Percentiles rank a stretch among this genome's conserved stretches.
Conservation (phyloP, 2,329 filamentous ascomycete species). For the Chrysoporthe austroafricana region DNA sequence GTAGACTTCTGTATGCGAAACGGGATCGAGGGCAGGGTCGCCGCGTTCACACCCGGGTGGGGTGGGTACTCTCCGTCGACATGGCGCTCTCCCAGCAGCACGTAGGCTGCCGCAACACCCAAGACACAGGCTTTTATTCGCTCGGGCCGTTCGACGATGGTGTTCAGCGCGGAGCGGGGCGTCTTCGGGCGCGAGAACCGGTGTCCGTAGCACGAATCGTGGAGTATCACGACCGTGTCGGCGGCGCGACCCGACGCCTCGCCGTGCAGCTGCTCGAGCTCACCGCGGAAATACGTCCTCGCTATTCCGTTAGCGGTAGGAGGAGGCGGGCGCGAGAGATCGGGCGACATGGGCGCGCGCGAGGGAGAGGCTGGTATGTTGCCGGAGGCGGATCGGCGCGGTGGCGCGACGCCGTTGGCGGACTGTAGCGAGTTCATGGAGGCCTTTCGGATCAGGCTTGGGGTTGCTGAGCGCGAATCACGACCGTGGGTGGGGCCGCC, state of each 20-base stretch:
- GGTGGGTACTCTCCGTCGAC: constrained; percentile 70
- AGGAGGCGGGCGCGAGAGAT: constrained; percentile 43
- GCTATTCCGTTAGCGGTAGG: constrained; percentile 63
- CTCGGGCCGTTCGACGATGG: constrained; percentile 93
- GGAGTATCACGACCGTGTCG: constrained; percentile 80
- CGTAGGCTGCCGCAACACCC: constrained; percentile 85
- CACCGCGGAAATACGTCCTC: constrained; percentile 68
- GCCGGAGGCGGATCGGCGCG: constrained; percentile 54
- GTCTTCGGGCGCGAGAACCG: constrained; percentile 84
- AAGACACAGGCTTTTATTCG: constrained; percentile 82
- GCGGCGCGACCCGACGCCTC: constrained; percentile 44
- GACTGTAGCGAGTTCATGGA: constrained; percentile 62
- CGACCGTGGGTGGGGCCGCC: constrained; percentile 35
- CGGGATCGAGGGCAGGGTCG: constrained; percentile 63
- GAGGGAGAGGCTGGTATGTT: constrained; percentile 48
- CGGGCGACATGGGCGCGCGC: constrained; percentile 43
- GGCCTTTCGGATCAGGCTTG: constrained; percentile 57
- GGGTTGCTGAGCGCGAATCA: constrained; percentile 52
- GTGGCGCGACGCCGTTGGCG: constrained; percentile 46
- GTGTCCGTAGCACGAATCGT: constrained; percentile 95
- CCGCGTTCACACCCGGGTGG: constrained; percentile 62
- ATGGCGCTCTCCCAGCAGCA: constrained; percentile 83
- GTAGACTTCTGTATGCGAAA: constrained; percentile 86
- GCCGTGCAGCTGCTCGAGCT: constrained; percentile 67
- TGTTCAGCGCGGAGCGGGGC: constrained; percentile 69